These are phyloP conservation scores for Thinopyrum elongatum DNA, from an alignment of 176 grass and related monocot species.

Conservation along the genomic window DNA sequence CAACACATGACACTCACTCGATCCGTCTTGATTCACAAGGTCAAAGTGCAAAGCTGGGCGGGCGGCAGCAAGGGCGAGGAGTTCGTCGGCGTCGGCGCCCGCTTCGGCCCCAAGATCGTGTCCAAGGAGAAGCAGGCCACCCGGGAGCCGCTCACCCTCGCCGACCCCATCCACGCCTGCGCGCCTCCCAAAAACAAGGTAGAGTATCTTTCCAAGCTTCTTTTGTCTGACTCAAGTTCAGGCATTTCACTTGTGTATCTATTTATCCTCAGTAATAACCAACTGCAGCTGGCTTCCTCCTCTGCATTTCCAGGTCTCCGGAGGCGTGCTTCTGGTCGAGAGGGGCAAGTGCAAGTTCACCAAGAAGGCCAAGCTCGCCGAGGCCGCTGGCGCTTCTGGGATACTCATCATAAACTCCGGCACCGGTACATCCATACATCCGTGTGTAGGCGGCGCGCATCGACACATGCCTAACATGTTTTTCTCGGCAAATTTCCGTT, in stretches of 20 bases:
- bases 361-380: slow-evolving; percentile 74
- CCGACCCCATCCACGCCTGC: slow-evolving; percentile 84
- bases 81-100: slow-evolving; percentile 92
- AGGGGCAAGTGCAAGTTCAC: slow-evolving; percentile 93
- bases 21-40: slow-evolving; percentile 30
- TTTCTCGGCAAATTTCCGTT: neutral
- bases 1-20: neutral
- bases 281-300: too few species aligned
- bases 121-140: slow-evolving; percentile 89
- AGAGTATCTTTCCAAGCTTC: neutral
- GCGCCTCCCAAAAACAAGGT: slow-evolving; percentile 50
- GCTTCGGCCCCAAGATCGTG: slow-evolving; percentile 81
- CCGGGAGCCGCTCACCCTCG: slow-evolving; percentile 55
- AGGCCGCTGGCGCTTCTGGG: slow-evolving; percentile 90
- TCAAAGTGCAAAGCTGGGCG: slow-evolving; percentile 99
- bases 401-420: slow-evolving; percentile 91
- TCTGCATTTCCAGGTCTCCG: slow-evolving; percentile 48
- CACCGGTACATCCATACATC: slow-evolving; percentile 71
- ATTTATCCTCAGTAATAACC: neutral
- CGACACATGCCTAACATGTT: too few species aligned
- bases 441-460: too few species aligned
- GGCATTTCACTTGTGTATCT: neutral
- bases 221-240: neutral
- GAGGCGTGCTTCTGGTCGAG: slow-evolving; percentile 76
- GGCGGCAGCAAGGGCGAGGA: slow-evolving; percentile 54